A percentile compares a stretch with the other conserved stretches of the same genome.
Evolutionary conservation across 306 rosid genomes (phyloP).

Genomic region (Castanea mollissima): DNA sequence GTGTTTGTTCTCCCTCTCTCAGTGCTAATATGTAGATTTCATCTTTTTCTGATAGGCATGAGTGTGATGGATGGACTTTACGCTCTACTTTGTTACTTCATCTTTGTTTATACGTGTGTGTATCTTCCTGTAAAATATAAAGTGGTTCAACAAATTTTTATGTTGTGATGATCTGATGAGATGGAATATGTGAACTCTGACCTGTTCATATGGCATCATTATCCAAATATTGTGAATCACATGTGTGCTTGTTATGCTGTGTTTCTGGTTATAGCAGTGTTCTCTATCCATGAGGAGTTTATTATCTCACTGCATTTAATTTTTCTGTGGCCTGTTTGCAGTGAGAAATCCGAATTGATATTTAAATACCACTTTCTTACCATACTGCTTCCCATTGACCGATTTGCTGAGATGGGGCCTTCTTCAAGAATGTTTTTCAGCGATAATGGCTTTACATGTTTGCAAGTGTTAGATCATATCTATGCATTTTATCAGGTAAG

Average conservation of each 20-base stretch:
- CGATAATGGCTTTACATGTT: slow-evolving; percentile 72
- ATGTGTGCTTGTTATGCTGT: background rate
- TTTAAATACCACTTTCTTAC: slow-evolving; percentile 75
- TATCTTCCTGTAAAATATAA: background rate
- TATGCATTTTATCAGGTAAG: slow-evolving; percentile 88
- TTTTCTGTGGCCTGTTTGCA: slow-evolving; percentile 35
- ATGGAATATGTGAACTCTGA: background rate
- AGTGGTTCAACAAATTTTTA: background rate
- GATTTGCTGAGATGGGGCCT: slow-evolving; percentile 95
- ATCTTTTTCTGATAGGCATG: background rate
- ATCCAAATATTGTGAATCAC: background rate
- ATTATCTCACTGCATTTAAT: slow-evolving; percentile 5
- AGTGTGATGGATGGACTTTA: background rate
- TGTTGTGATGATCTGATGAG: background rate
- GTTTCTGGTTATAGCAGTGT: background rate
- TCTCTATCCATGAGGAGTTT: background rate
- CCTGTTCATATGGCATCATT: background rate
- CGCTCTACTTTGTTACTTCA: background rate
- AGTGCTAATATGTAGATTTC: background rate
- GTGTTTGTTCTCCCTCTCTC: slow-evolving; percentile 32
- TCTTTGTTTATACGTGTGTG: background rate
- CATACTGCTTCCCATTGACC: slow-evolving; percentile 81
- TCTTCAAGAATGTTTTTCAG: slow-evolving; percentile 76
- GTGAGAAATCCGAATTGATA: slow-evolving; percentile 85
- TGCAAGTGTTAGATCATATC: slow-evolving; percentile 76